These are phyloP conservation scores for Leccinellum rugosiceps DNA, from an alignment of 768 basidiomycete genomes.

Conservation along the genomic window DNA sequence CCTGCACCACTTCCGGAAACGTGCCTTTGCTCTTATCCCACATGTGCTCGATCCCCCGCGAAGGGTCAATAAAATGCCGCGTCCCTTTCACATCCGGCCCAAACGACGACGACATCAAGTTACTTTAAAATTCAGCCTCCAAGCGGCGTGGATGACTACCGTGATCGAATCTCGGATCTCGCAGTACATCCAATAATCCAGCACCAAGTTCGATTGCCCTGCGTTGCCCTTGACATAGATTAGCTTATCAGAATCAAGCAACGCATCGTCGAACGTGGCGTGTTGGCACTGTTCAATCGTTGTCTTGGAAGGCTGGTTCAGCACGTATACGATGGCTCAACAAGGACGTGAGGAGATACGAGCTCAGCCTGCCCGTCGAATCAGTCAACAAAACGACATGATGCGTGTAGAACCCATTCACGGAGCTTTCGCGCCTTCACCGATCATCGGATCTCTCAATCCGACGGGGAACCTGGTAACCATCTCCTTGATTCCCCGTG, in stretches of 20 bases:
- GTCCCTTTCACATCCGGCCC: slow-evolving; percentile 35
- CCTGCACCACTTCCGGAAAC: slow-evolving; percentile 31
- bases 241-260: too few relatives aligned
- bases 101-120: slow-evolving; percentile 47
- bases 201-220: too few relatives aligned
- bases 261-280: too few relatives aligned
- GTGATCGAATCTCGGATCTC: slow-evolving; percentile 21
- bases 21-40: slow-evolving; percentile 13
- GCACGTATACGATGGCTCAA: slow-evolving; percentile 33
- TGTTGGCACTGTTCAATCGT: too few relatives aligned
- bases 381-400: slow-evolving; percentile 32
- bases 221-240: too few relatives aligned
- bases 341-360: slow-evolving; percentile 35
- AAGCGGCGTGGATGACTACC: slow-evolving; percentile 43
- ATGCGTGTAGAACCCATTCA: neutral
- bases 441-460: slow-evolving; percentile 6
- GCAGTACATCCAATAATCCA: too few relatives aligned
- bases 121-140: slow-evolving; percentile 47
- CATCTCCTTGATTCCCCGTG: slow-evolving; percentile 31
- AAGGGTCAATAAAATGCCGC: slow-evolving; percentile 23
- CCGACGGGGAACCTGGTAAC: slow-evolving; percentile 34
- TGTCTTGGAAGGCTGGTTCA: slow-evolving; percentile 16
- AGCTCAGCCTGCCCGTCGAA: slow-evolving; percentile 33
- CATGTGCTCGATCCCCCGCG: slow-evolving; percentile 26
- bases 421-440: neutral